These are phyloP conservation scores for Cymbopogon citratus DNA, from an alignment of 176 grass and related monocot genomes.

Conservation along the genomic window DNA sequence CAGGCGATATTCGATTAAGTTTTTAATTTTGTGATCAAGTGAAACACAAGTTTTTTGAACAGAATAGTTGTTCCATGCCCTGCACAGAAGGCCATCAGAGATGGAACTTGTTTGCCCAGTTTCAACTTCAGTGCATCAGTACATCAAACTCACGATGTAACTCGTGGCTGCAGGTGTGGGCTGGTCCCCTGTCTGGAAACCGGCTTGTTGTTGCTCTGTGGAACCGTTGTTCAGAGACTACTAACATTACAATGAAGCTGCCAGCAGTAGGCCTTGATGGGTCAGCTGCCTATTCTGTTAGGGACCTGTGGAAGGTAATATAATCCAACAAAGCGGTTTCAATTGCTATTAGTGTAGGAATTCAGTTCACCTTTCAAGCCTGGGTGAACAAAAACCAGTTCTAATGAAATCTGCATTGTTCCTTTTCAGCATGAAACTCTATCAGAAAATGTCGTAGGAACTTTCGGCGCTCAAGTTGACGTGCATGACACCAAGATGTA, in stretches of 20 bases:
- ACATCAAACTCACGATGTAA: neutral
- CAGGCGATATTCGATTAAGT: neutral
- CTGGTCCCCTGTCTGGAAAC: slow-evolving; percentile 68
- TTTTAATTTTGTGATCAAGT: neutral
- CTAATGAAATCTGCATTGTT: slow-evolving; percentile 6
- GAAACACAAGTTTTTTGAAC: neutral
- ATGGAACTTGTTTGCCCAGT: neutral
- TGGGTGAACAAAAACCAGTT: neutral
- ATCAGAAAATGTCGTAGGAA: slow-evolving; percentile 32
- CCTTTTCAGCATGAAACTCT: slow-evolving; percentile 63
- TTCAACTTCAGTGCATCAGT: neutral
- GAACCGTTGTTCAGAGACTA: slow-evolving; percentile 68
- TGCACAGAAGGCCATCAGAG: neutral
- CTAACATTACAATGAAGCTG: slow-evolving; percentile 60
- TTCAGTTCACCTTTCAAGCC: neutral
- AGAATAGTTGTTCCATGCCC: neutral
- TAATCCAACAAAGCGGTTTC: neutral
- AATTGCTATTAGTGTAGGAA: neutral
- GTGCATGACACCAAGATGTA: slow-evolving; percentile 79
- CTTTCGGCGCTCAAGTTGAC: slow-evolving; percentile 50
- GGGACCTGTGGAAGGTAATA: slow-evolving; percentile 74
- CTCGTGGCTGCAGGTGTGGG: slow-evolving; percentile 68
- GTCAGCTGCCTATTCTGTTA: slow-evolving; percentile 51
- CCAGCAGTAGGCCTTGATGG: slow-evolving; percentile 55
- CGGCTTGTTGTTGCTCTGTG: slow-evolving; percentile 61